Base-by-base conservation (phyloP, 2,329 filamentous ascomycete genomes). In the Aureobasidium sp. region DNA sequence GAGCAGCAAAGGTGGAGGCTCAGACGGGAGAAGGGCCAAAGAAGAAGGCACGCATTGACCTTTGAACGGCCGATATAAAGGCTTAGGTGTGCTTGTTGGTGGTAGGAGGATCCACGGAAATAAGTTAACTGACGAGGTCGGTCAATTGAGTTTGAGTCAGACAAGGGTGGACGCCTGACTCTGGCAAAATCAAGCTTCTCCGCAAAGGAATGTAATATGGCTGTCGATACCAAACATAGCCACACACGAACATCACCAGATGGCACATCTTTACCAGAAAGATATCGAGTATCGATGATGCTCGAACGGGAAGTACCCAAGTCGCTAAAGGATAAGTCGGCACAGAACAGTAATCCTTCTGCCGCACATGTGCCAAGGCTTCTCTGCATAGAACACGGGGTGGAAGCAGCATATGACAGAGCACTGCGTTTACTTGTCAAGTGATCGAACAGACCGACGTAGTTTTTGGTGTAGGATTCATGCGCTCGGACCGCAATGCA, bases 1-100 rank as follows among this genome's bases (percentile, higher is more conserved):
- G 19, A 49, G 55, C 55, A 35, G 25, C 17, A 25, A 33, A 7
- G 17, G 29, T 23, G 37, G 55, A 50, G 55, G 55, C 55, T 42
- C 55, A 59, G 55, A 59, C 55, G 55, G 55, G 55, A 59, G 55
- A 59, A 59, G 55, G 55, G 21, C 45, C 45, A 29, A 37, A 40
- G 33, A 59, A 59, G 45, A 59, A 59, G 45, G 55, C 45, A 50
- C 55, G 55, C 55, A 59, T 59, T 35, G 55, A 42, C 33, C n/a
- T 33, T 31, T 59, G 55, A 57, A 15, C 21, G n/a, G 21, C 19
- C 21, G 42, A 23, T 47, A 47, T 47, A 23, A 19, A 57, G 54
- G 54, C 54, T 57, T 37, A 57, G 54, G 29, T 47, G 54, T 46
- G 53, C 53, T 57, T 57, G 31, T 35, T 29, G 40, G 23, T 40